Base-by-base conservation (phyloP, 2,329 filamentous ascomycete species). In the Aspergillus quadrilineatus region DNA sequence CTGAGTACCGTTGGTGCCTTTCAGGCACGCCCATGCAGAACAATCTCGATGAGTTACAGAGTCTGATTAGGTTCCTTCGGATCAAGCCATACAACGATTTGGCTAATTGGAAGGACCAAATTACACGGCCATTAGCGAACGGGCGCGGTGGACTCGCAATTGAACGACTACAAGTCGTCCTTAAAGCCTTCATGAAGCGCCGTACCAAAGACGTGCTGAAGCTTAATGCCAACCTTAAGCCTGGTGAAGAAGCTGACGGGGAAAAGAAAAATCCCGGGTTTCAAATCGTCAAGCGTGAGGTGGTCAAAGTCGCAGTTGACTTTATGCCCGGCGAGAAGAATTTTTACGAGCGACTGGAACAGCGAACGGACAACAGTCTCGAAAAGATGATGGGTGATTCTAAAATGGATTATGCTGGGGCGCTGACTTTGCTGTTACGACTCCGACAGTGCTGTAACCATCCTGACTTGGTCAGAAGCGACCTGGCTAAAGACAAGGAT, bases 21-120 rank as follows among this genome's bases (percentile, higher is more conserved):
- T 96, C 92, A 0, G 94, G 94, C 52, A 99, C 94, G 1, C 94
- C 94, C 0, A 92, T 99, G 88, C 94, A 99, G 71, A 99, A 99
- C 75, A 97, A 96, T 66, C 83, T 99, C 5, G 94, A 99, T 63
- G 94, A 99, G 73, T 79, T 99, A 50, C 94, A 99, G 70, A 96
- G 91, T 63, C 78, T 99, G 53, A 90, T 99, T 71, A 90, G 88
- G 60, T 99, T 99, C 73, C 80, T 99, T 37, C 87, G 90, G 14
- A 96, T 99, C 69, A 89, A 89, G 64, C 94, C 94, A 0, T 97
- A 94, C 68, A 88, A 95, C 67, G 87, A 97, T 55, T 79, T 97
- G 17, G 82, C 84, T 8, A 85, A 89, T 58, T 99, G 94, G 93
- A 92, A 93, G 64, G 89, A 92, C 14, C 88, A 95, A 56, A 99